Conservation (phyloP, 495 filamentous ascomycete species). For the Neurospora sp. region DNA sequence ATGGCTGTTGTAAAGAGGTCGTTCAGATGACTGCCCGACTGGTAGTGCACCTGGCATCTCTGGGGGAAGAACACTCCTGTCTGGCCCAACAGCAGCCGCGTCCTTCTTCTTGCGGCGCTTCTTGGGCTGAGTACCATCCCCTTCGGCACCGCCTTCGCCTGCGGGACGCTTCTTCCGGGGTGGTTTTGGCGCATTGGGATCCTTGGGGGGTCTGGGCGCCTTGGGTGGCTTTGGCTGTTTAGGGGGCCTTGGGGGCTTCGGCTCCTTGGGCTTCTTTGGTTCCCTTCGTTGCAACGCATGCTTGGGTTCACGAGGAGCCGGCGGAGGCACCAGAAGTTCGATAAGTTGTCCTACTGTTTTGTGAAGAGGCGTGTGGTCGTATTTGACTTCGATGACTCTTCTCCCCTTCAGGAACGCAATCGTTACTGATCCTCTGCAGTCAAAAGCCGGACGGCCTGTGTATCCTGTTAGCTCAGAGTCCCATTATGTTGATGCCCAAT, state of each 20-base stretch:
- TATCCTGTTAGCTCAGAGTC: background rate
- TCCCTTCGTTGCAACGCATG: conserved; percentile 47
- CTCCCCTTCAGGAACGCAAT: conserved; percentile 31
- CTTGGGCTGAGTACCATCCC: conserved; percentile 9
- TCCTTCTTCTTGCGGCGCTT: conserved; percentile 25
- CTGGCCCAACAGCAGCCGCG: background rate
- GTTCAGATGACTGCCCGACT: conserved; percentile 8
- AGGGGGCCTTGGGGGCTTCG: conserved; percentile 42
- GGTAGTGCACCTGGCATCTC: conserved; percentile 20
- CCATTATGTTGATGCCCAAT: background rate
- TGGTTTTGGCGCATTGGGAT: conserved; percentile 28
- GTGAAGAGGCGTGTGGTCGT: conserved; percentile 38
- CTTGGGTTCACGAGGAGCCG: conserved; percentile 27
- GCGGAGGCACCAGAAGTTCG: conserved; percentile 26
- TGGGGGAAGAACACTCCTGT: conserved; percentile 7
- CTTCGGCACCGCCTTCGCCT: conserved; percentile 1
- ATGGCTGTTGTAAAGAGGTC: conserved; percentile 8
- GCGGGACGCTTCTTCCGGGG: conserved; percentile 45
- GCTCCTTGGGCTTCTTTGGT: conserved; percentile 26
- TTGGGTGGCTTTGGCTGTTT: conserved; percentile 45
- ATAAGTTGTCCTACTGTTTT: conserved; percentile 33
- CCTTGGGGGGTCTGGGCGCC: background rate
- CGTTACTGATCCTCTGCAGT: conserved; percentile 35
- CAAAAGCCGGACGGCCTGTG: conserved; percentile 38
- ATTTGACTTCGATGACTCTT: conserved; percentile 32